A percentile compares a stretch with the other conserved stretches of the same genome.
Evolutionary conservation across 805 yeast species (phyloP).

Genomic region (Candida easanensis): DNA sequence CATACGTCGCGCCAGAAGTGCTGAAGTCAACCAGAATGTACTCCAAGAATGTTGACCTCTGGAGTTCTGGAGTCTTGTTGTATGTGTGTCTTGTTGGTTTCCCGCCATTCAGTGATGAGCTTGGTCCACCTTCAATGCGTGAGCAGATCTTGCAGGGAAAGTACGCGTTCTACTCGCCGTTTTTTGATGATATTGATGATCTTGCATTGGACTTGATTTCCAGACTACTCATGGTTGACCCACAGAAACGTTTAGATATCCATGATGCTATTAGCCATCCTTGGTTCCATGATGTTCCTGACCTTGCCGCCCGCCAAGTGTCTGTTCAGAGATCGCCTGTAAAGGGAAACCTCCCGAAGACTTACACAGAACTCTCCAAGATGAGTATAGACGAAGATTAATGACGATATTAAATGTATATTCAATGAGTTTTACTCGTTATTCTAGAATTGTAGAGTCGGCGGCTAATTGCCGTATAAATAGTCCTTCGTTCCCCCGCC

Average conservation of each 20-base stretch:
- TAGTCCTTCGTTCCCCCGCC: neutral
- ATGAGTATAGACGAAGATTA: constrained; percentile 11
- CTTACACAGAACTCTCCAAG: constrained; percentile 36
- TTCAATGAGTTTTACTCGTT: neutral
- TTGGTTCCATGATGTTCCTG: constrained; percentile 53
- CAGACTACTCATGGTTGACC: constrained; percentile 58
- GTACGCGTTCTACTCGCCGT: constrained; percentile 75
- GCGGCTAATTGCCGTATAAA: constrained; percentile 9
- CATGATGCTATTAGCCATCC: constrained; percentile 84
- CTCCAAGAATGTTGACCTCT: constrained; percentile 70
- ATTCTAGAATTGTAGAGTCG: constrained; percentile 1
- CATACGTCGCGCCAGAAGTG: constrained; percentile 84
- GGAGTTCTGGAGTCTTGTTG: constrained; percentile 79
- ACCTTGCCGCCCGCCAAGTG: neutral
- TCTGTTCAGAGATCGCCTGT: constrained; percentile 29
- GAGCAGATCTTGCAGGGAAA: constrained; percentile 68
- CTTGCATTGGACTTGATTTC: constrained; percentile 63
- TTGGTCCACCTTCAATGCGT: constrained; percentile 76
- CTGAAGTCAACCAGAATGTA: constrained; percentile 50
- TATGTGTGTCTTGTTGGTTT: constrained; percentile 82
- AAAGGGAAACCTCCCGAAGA: constrained; percentile 31
- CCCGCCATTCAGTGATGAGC: constrained; percentile 81
- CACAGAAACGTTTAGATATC: constrained; percentile 74
- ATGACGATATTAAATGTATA: neutral
- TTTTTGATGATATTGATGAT: constrained; percentile 73